A percentile compares a stretch with the other conserved stretches of the same genome.
phyloP scores from a whole-genome alignment of 2,329 filamentous ascomycete genomes.

The Colletotrichum sp. region DNA sequence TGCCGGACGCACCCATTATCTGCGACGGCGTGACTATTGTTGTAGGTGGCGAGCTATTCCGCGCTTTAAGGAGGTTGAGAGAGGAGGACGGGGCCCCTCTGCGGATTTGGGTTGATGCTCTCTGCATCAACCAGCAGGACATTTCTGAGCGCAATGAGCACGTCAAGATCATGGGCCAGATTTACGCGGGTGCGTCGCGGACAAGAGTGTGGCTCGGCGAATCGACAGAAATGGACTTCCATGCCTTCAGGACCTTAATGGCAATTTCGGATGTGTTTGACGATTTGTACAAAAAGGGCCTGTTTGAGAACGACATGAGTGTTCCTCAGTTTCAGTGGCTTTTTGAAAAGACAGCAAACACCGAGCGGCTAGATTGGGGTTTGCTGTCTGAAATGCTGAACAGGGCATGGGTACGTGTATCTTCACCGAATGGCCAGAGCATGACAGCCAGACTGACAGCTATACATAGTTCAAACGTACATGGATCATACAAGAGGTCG shows the following conservation, averaged over 20 bases:
- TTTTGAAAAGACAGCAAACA: neutral
- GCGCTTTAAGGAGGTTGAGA: conserved; percentile 4
- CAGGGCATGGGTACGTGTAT: neutral
- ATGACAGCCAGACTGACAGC: neutral
- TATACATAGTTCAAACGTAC: conserved; percentile 8
- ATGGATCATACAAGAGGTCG: conserved; percentile 20
- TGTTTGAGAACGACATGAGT: neutral
- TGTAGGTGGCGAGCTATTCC: conserved; percentile 13
- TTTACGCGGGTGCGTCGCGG: conserved; percentile 6
- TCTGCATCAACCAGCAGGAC: conserved; percentile 20
- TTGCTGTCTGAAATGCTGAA: conserved; percentile 3
- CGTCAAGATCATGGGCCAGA: conserved; percentile 14
- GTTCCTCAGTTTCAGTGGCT: neutral
- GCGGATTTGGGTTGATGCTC: conserved; percentile 18
- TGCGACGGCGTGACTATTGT: conserved; percentile 4
- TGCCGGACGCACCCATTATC: neutral
- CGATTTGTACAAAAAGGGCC: neutral
- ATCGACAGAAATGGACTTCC: conserved; percentile 6
- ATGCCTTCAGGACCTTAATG: neutral
- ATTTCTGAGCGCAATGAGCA: conserved; percentile 14
- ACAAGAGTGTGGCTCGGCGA: conserved; percentile 19
- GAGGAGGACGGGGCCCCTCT: neutral
- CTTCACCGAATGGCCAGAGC: neutral
- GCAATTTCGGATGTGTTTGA: neutral
- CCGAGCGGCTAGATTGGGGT: neutral